Evolutionary conservation across 129 eudicot genomes (phyloP), one percentile per base, ranked within the genome.

Genomic region (Helianthus annuus): DNA sequence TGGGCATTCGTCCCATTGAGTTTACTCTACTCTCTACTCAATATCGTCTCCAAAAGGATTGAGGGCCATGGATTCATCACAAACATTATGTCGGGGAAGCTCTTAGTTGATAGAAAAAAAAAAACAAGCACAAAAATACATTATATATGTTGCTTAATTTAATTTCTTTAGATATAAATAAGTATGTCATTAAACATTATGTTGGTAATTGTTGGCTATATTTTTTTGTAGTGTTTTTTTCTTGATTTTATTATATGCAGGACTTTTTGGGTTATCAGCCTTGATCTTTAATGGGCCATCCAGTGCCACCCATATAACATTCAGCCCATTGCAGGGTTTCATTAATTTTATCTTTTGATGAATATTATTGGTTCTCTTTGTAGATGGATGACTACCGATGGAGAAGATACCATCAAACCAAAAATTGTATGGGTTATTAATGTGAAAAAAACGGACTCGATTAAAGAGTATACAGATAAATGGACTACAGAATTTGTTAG

Each of bases 251-350:
- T 15, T 6, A 53, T 15, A 1, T 7, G 24, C 11, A 16, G 60
- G 12, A 55, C 3, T 7, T 55, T 55, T 55, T 17, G 12, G 32
- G 27, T 55, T 55, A 17, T 55, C 19, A 32, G 12, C 9, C 34
- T 16, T 22, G 12, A 19, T 55, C 29, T 19, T 55, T 55, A 17
- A 7, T 55, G 60, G 60, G 60, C 32, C 60, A 17, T 55, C 60
- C 13, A 55, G 2, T 17, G 60, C 8, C 19, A 14, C 4, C 60
- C 32, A 55, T n/a, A 52, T 42, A 17, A 55, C 27, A 19, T 7
- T 17, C 60, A 55, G 60, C 60, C 60, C 60, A 55, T 55, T 54
- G 32, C 32, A 54, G 60, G 12, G 60, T 19, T 22, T 42, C 46
- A 42, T 42, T 9, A 42, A 6, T 40, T 40, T 17, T 55, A 17